A percentile compares a stretch with the other conserved stretches of the same genome.
Evolutionary conservation across 1,139 yeast genomes (phyloP).

Genomic region (Pneumocystis canis): DNA sequence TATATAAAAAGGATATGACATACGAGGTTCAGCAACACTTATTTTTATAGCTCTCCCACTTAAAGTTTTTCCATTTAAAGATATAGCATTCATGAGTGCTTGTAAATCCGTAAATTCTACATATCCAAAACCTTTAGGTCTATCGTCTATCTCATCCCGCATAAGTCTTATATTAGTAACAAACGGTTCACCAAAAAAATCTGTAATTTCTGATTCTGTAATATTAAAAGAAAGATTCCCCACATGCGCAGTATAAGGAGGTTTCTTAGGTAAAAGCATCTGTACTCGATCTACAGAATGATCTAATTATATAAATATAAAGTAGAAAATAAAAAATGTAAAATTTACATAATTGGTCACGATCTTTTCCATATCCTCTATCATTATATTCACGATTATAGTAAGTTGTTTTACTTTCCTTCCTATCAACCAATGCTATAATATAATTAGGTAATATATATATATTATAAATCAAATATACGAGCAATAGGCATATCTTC

Average conservation of each 20-base stretch:
- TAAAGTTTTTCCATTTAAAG: constrained; percentile 47
- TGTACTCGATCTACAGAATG: constrained; percentile 39
- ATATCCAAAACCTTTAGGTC: constrained; percentile 75
- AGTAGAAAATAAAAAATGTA: background rate
- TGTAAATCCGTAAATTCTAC: constrained; percentile 59
- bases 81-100: constrained; percentile 54
- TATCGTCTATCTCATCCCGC: constrained; percentile 42
- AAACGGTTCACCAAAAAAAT: constrained; percentile 45
- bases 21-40: constrained; percentile 79
- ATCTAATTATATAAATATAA: constrained; percentile 4
- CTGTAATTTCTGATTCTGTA: constrained; percentile 47
- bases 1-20: constrained; percentile 20
- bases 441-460: background rate
- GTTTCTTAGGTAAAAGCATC: constrained; percentile 68
- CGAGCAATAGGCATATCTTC: constrained; percentile 15
- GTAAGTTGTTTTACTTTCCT: constrained; percentile 1
- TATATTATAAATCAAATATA: background rate
- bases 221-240: constrained; percentile 78
- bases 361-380: constrained; percentile 8
- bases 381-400: constrained; percentile 8
- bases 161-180: constrained; percentile 45
- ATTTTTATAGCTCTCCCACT: constrained; percentile 69
- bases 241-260: constrained; percentile 83
- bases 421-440: background rate
- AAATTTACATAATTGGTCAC: constrained; percentile 5